Evolutionary conservation across 352 stramenopile genomes (phyloP), one percentile per base, ranked within the genome.

Genomic region (Pythium plurisporium): DNA sequence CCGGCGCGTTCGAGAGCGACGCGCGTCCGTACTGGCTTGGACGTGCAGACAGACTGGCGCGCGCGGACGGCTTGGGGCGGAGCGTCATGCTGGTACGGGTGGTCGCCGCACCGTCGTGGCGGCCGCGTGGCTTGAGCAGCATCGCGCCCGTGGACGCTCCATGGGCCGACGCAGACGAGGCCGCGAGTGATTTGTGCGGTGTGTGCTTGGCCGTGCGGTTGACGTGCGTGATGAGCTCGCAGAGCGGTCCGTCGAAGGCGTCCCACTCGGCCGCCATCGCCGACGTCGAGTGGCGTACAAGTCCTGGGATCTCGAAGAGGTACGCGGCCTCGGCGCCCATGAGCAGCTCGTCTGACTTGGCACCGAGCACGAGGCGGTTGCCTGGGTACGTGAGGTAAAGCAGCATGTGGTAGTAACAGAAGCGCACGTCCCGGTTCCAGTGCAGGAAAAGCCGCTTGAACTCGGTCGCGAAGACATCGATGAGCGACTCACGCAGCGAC

Each of bases 391-490:
- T 87, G 52, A 91, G 69, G 63, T 94, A 94, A 20, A 94, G 54
- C 58, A 94, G 40, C 26, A 88, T 72, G 56, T 91, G 79, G 65
- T 82, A 87, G 74, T 76, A 94, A 64, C 82, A 90, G 59, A 84
- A 94, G 31, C 83, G 81, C 25, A 94, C 83, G 70, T 94, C 83
- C 43, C 79, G 81, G 62, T 87, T 77, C 83, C 83, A 94, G 60
- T 94, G 83, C 33, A 91, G 64, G 57, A 94, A 90, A 25, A 94
- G 72, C 2, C 69, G 70, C 31, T 69, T 72, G 30, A 90, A 76
- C 43, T 89, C 68, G 25, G 37, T 59, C 1, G 69, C 75, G 12
- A 91, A 74, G 27, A 86, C 53, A 17, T 65, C 52, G 11, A 70
- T 70, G 25, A 94, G 54, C 27, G 76, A 65, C 1, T 73, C 42